phyloP scores from a whole-genome alignment of 1,284 basidiomycete genomes.

The Ustanciosporium gigantosporum region DNA sequence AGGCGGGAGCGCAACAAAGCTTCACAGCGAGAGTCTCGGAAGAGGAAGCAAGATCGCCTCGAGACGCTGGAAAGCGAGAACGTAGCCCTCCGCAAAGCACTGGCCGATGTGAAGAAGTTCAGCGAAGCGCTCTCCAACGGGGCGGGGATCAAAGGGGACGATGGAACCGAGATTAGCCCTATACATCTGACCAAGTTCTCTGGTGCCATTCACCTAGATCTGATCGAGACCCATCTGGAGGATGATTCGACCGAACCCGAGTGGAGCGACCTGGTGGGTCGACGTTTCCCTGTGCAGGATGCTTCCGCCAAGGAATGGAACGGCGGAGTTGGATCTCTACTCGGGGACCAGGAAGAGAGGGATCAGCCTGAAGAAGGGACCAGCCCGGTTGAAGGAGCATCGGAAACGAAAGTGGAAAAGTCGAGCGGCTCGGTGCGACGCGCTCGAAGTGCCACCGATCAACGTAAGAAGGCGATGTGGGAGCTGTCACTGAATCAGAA shows the following conservation, averaged over 20 bases:
- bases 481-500: conserved; percentile 33
- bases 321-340: not conserved
- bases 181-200: conserved; percentile 30
- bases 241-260: conserved; percentile 24
- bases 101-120: conserved; percentile 32
- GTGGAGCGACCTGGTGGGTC: conserved; percentile 23
- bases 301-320: conserved; percentile 11
- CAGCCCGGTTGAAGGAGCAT: not conserved
- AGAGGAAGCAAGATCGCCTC: conserved; percentile 36
- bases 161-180: conserved; percentile 15
- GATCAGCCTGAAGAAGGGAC: not conserved
- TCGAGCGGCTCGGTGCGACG: not conserved
- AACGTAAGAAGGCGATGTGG: conserved; percentile 18
- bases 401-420: not conserved
- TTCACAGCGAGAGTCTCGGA: conserved; percentile 38
- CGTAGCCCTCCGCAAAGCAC: conserved; percentile 33
- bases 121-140: conserved; percentile 26
- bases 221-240: conserved; percentile 32
- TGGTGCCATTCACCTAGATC: conserved; percentile 28
- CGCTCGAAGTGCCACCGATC: not conserved
- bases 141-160: conserved; percentile 21
- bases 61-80: conserved; percentile 39
- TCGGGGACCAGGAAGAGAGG: not conserved
- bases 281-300: conserved; percentile 14
- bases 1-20: conserved; percentile 41